Evolutionary conservation across 306 rosid genomes (phyloP), one percentile per base, ranked within the genome.

Genomic region (Acacia melanoxylon): DNA sequence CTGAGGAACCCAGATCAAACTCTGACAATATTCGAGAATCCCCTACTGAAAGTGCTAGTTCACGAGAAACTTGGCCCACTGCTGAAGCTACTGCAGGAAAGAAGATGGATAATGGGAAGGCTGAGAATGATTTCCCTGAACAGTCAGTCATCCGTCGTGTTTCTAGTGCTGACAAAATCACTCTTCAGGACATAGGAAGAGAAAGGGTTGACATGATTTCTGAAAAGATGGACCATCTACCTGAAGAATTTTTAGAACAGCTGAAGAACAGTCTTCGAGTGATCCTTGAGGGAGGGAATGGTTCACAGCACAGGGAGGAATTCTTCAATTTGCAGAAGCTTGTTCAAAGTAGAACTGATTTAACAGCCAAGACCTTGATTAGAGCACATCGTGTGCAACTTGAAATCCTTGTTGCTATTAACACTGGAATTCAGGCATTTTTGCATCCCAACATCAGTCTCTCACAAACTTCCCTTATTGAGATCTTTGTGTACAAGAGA

Each of bases 11-110:
- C 51, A 87, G 91, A 74, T 88, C 98, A 41, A 93, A 91, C 76
- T 89, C 94, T 69, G 97, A 92, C 68, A 87, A 92, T 37, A 78
- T 85, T 54, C 97, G 89, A 0, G 98, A 95, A 84, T 93, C 98
- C 58, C 99, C 97, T 2, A 88, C 98, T 42, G 98, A 92, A 87
- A 95, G 99, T 85, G 99, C 98, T 59, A 95, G 97, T 78, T 95
- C 99, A 72, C 89, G 86, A 63, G 99, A 95, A 76, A 93, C 95
- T 37, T 95, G 96, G 98, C 97, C 99, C 40, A 40, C 85, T 77
- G 91, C 89, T 0, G 94, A 91, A 80, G 89, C 92, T 12, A 87
- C 81, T n/a, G 89, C 87, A 66, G 88, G 86, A 20, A 94, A 94
- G 90, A 94, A 90, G 89, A 86, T 88, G 93, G 97, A 93, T 87